phyloP scores from a whole-genome alignment of 2,329 filamentous ascomycete genomes.

The Paraconiothyrium sp. region DNA sequence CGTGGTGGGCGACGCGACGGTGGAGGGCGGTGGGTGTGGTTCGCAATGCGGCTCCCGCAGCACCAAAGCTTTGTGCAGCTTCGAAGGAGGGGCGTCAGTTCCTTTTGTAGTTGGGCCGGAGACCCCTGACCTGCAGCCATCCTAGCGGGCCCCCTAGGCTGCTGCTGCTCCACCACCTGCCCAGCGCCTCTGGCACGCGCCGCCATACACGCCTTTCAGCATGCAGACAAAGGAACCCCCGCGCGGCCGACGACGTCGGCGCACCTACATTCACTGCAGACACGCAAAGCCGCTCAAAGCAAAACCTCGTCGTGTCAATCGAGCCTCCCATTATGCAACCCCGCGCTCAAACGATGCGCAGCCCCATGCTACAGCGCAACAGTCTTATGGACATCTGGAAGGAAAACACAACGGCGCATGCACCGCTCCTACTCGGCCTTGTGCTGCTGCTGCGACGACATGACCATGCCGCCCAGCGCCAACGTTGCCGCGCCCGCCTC shows the following conservation, averaged over 20 bases:
- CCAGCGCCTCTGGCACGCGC: not conserved
- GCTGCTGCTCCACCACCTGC: no score
- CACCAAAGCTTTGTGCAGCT: conserved; percentile 9
- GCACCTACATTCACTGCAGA: not conserved
- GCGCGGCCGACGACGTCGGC: no score
- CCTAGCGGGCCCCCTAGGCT: not conserved
- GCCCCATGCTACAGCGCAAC: not conserved
- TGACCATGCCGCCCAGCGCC: conserved; percentile 44
- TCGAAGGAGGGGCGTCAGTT: conserved; percentile 2
- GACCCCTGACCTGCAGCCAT: conserved; percentile 1
- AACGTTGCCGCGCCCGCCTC: conserved; percentile 31
- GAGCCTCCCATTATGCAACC: not conserved
- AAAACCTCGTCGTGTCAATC: not conserved
- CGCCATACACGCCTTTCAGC: not conserved
- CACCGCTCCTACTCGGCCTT: not conserved
- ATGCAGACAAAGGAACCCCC: conserved; percentile 1
- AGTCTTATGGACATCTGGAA: not conserved
- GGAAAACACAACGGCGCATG: not conserved
- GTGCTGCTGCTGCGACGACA: conserved; percentile 15
- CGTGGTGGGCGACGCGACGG: not conserved
- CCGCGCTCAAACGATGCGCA: conserved; percentile 2
- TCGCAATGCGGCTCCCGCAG: conserved; percentile 3
- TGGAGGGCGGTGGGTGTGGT: not conserved
- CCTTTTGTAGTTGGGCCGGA: conserved; percentile 8
- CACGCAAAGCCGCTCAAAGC: not conserved